A percentile compares a stretch with the other conserved stretches of the same genome.
These are phyloP conservation scores for Pythium monospermum DNA, from an alignment of 352 stramenopile genomes.

Conservation along the genomic window DNA sequence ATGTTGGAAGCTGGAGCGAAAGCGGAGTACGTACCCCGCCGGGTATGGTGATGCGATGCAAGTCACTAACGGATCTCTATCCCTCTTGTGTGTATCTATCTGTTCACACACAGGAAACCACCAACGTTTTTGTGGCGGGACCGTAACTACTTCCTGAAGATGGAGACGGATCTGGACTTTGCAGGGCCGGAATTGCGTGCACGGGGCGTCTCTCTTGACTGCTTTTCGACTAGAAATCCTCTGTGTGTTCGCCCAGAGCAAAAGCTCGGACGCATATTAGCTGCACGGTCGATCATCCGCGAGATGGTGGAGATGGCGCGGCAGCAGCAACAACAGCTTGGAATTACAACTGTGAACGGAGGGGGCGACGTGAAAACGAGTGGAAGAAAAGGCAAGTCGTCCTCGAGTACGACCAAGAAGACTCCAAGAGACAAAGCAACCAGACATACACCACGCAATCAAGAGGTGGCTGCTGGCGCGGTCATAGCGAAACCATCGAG, in stretches of 20 bases:
- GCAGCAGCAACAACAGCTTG: too few relatives aligned
- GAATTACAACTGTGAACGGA: not conserved
- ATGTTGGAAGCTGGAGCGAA: conserved; percentile 71
- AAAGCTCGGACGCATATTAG: conserved; percentile 59
- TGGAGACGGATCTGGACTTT: conserved; percentile 67
- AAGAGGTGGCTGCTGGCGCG: not conserved
- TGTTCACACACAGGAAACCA: conserved; percentile 41
- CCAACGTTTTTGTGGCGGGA: conserved; percentile 68
- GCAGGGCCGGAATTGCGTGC: conserved; percentile 42
- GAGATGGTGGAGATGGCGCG: conserved; percentile 58
- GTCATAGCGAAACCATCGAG: not conserved
- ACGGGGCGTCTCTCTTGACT: conserved; percentile 51
- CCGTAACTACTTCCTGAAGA: conserved; percentile 74
- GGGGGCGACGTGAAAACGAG: not conserved
- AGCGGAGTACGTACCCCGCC: conserved; percentile 39
- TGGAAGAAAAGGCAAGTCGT: not conserved
- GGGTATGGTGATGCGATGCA: too few relatives aligned
- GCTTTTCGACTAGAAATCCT: conserved; percentile 46
- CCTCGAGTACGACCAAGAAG: not conserved
- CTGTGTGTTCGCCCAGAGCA: conserved; percentile 68
- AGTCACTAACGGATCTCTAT: too few relatives aligned
- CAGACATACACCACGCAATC: not conserved
- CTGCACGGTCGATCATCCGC: conserved; percentile 63
- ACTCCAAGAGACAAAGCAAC: not conserved
- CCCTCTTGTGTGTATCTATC: too few relatives aligned